These are phyloP conservation scores for Suhomyces sp. DNA, from an alignment of 805 yeast species.

Conservation along the genomic window DNA sequence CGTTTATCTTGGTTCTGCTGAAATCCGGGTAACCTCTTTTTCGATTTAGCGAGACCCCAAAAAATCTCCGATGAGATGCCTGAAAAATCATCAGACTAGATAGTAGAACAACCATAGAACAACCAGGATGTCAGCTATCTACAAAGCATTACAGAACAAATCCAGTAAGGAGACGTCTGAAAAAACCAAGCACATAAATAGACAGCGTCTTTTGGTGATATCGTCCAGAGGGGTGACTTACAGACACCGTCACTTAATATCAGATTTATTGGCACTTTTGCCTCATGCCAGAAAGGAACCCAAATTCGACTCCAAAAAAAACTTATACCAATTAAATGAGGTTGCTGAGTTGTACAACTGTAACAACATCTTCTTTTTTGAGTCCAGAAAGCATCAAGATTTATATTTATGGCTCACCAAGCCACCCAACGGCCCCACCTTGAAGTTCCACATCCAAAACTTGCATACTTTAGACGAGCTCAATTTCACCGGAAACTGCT, in stretches of 20 bases:
- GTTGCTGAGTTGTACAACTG: constrained; percentile 96
- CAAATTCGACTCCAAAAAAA: constrained; percentile 89
- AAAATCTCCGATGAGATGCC: constrained; percentile 4
- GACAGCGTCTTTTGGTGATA: constrained; percentile 83
- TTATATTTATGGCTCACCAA: constrained; percentile 92
- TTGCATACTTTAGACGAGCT: constrained; percentile 94
- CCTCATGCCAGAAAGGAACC: constrained; percentile 98
- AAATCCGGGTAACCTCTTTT: constrained; percentile 6
- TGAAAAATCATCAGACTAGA: constrained; percentile 1
- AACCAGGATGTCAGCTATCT: constrained; percentile 41
- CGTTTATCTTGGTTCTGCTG: background rate
- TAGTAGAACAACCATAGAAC: too few species aligned
- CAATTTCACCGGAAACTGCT: constrained; percentile 93
- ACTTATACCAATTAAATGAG: constrained; percentile 84
- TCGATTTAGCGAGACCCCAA: background rate
- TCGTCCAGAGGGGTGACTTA: constrained; percentile 93
- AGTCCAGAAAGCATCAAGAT: constrained; percentile 94
- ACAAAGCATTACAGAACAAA: constrained; percentile 44
- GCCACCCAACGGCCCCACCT: constrained; percentile 97
- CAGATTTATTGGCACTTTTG: constrained; percentile 71
- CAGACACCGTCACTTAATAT: constrained; percentile 92
- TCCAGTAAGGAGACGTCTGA: constrained; percentile 47
- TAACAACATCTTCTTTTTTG: constrained; percentile 90
- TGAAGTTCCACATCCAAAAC: constrained; percentile 90
- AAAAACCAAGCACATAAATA: constrained; percentile 63